Evolutionary conservation across 805 yeast genomes (phyloP), one percentile per base, ranked within the genome.

Genomic region (Kodamaea leandrae): DNA sequence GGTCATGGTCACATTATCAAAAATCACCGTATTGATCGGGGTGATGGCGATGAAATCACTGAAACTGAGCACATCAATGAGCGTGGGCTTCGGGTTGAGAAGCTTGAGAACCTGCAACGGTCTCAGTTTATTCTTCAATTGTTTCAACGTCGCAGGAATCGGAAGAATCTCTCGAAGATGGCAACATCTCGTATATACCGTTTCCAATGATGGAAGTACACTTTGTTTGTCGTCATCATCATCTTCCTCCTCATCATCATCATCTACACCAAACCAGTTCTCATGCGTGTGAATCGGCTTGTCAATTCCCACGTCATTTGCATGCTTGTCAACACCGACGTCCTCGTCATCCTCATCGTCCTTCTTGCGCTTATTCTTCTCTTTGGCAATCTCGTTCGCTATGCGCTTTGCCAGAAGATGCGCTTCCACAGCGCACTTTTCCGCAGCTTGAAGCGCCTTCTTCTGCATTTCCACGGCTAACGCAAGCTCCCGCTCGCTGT

Each of bases 351-450:
- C 47, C 3, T 32, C 46, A n/a, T 41, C 51, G 3, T 30, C 26
- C 14, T 27, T 33, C 4, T 18, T 36, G 34, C 44, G 50, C 2
- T 32, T 25, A 47, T 64, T 78, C 13, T 35, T 41, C 53, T 66
- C 79, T 27, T 61, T 64, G 1, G 69, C 49, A 8, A 83, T 86
- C 61, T 85, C 93, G 35, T 67, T 66, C 0, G 89, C 89, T 30
- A 83, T 76, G 54, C 84, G 66, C 48, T 76, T 74, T 1, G 91
- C 95, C 3, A 86, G 77, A 23, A 68, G 55, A 60, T 84, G 87
- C 0, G 93, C 91, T 54, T 84, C 91, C 37, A 77, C 75, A 2
- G 88, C 87, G 61, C 83, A 91, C 45, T 76, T 80, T 21, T 75
- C 78, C 1, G 90, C 78, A 54, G 83, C 89, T 18, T 72, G 58